Percentiles rank a stretch among this genome's conserved stretches.
phyloP scores from a whole-genome alignment of 129 eudicot genomes.

The Gnaphalium uliginosum region DNA sequence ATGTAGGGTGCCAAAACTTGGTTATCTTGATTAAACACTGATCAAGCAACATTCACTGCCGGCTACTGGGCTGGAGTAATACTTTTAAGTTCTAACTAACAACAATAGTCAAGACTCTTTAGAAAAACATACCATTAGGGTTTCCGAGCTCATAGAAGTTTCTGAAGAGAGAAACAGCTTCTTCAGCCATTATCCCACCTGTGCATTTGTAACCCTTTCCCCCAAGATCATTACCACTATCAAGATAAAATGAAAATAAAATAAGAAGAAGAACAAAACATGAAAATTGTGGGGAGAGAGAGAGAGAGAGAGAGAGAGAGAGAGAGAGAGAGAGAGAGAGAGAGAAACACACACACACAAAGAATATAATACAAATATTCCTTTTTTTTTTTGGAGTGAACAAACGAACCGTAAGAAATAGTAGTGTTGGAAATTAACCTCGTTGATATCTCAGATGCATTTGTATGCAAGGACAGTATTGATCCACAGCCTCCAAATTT shows the following conservation, averaged over 20 bases:
- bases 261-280: neutral
- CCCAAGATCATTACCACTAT: slow-evolving; percentile 34
- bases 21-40: neutral
- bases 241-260: neutral
- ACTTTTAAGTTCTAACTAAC: neutral
- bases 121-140: slow-evolving; percentile 62
- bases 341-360: neutral
- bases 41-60: neutral
- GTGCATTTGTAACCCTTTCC: slow-evolving; percentile 66
- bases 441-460: slow-evolving; percentile 31
- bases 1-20: neutral
- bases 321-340: too few species aligned
- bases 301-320: neutral
- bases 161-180: slow-evolving; percentile 72
- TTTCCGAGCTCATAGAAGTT: slow-evolving; percentile 92
- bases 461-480: slow-evolving; percentile 66
- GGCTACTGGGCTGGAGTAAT: neutral
- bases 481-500: slow-evolving; percentile 99
- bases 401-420: neutral
- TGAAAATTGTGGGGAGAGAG: neutral
- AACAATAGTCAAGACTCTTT: neutral
- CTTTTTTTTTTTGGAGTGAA: neutral
- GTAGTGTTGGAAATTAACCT: slow-evolving; percentile 36
- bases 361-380: neutral
- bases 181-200: slow-evolving; percentile 85